Conservation (phyloP, 2,329 filamentous ascomycete species). For the Kalaharituber pfeilii region DNA sequence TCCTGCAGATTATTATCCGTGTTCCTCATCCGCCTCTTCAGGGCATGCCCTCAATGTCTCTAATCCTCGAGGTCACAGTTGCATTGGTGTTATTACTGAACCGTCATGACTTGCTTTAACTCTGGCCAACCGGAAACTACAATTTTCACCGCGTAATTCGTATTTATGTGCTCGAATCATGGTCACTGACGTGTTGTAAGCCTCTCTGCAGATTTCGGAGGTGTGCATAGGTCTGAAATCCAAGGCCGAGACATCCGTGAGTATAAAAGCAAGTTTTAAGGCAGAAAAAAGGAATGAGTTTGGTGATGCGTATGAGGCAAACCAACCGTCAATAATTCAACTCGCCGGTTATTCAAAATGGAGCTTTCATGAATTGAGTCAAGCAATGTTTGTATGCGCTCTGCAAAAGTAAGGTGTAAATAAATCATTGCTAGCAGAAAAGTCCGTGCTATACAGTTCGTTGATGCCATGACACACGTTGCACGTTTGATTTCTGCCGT, state of each 20-base stretch:
- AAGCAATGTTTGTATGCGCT: too few species aligned
- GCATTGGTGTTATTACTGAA: not conserved
- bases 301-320: not conserved
- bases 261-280: not conserved
- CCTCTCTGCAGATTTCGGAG: not conserved
- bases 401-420: too few species aligned
- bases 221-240: too few species aligned
- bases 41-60: not conserved
- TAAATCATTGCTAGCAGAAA: too few species aligned
- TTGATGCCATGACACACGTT: too few species aligned
- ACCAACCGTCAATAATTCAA: not conserved
- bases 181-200: not conserved
- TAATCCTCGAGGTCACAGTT: too few species aligned
- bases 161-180: not conserved
- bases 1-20: not conserved
- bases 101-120: not conserved
- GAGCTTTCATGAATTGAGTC: not conserved
- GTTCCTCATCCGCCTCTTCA: not conserved
- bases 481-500: too few species aligned
- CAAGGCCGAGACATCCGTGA: too few species aligned
- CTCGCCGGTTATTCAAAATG: not conserved
- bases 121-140: not conserved
- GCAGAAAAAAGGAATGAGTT: not conserved
- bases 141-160: not conserved
- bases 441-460: too few species aligned